Conservation (phyloP, 345 rosid genomes). For the Brassica carinata region DNA sequence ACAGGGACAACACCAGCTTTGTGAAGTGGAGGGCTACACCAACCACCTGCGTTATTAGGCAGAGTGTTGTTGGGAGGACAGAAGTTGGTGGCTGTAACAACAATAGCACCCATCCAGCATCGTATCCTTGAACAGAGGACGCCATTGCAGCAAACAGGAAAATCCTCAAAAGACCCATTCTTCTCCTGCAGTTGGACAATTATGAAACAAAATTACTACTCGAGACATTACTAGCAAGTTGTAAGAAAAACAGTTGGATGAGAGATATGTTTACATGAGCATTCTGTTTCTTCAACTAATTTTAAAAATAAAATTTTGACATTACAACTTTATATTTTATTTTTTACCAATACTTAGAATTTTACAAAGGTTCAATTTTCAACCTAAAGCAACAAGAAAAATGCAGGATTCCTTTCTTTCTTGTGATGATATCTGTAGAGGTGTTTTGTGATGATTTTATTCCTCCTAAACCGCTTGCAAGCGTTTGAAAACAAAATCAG, state of each 20-base stretch:
- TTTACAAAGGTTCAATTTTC: too few species aligned
- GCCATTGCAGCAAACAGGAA: slow-evolving; percentile 37
- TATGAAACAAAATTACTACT: not conserved
- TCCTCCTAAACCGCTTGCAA: too few species aligned
- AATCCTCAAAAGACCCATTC: slow-evolving; percentile 41
- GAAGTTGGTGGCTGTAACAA: slow-evolving; percentile 68
- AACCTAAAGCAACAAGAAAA: too few species aligned
- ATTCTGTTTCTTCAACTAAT: slow-evolving; percentile 1
- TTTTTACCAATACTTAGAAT: too few species aligned
- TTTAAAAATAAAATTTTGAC: too few species aligned
- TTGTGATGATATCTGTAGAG: too few species aligned
- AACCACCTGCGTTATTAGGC: slow-evolving; percentile 57
- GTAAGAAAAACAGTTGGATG: not conserved
- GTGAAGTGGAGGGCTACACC: slow-evolving; percentile 67
- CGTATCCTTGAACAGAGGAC: slow-evolving; percentile 42
- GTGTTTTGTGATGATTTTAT: too few species aligned
- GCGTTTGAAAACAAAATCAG: too few species aligned
- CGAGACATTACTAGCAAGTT: not conserved
- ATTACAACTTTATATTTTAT: too few species aligned
- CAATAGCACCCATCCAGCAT: slow-evolving; percentile 54
- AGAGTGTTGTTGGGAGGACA: slow-evolving; percentile 65
- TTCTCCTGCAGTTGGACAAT: slow-evolving; percentile 10
- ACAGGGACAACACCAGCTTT: slow-evolving; percentile 29
- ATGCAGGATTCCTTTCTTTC: too few species aligned
- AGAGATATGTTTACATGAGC: slow-evolving; percentile 28